Evolutionary conservation across 2,329 filamentous ascomycete species (phyloP), one percentile per base, ranked within the genome.

Genomic region (Elsinoe fawcettii): DNA sequence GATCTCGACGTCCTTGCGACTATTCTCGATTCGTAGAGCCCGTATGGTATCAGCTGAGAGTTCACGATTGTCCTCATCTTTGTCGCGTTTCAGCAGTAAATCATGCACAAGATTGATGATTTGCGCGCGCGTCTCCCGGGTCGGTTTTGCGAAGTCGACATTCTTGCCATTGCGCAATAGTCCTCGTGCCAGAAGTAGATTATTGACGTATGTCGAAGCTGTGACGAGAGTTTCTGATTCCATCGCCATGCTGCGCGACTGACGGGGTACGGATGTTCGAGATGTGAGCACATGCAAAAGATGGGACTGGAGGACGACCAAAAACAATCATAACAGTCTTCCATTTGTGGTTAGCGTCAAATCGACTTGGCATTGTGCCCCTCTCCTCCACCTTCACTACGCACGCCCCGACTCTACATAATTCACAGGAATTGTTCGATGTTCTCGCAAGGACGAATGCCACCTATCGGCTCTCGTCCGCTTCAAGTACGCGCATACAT

Each of bases 101-200:
- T 99, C 93, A 71, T 99, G 96, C 51, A 99, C 84, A 22, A 99
- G 80, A 68, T 92, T 88, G 74, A 99, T 96, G 65, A 97, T 85
- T 63, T 84, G 83, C 18, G 87, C 86, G 84, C 93, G 92, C 16
- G 87, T 88, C 53, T 80, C 81, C 66, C 80, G 80, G 36, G 82
- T 77, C 16, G 81, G 82, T 61, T 85, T 81, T 59, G 78, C 80
- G 70, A 99, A 99, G 70, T 96, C 86, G 71, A 99, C 88, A 41
- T 75, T 77, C 65, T 86, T 82, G 63, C 86, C 80, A 75, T 82
- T 79, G 59, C 80, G 79, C 39, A 85, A 69, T 12, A 85, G 71
- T 30, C 83, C 83, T 43, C 83, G 78, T 6, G 82, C 81, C n/a
- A 85, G 75, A 18, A 85, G 72, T 5, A 85, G 72, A 61, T 85